These are phyloP conservation scores for Rheum nobile DNA, from an alignment of 148 eudicot genomes.

Conservation along the genomic window DNA sequence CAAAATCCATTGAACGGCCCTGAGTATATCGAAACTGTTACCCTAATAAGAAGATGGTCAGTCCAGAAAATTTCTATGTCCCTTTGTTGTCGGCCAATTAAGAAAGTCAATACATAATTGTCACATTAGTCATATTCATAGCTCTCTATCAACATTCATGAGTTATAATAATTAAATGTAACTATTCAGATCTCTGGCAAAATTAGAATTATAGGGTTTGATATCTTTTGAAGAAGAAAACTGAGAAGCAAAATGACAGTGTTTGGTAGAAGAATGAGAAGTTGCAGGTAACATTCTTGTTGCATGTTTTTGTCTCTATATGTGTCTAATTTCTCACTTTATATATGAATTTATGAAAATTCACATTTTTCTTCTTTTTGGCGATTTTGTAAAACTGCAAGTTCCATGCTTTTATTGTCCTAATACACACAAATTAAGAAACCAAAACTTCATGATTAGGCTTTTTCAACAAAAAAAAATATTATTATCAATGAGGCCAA, in stretches of 20 bases:
- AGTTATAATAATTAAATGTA: not conserved
- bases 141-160: not conserved
- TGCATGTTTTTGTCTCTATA: not conserved
- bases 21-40: too few species aligned
- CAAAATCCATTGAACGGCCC: too few species aligned
- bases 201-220: not conserved
- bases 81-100: not conserved
- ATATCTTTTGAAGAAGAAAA: not conserved
- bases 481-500: not conserved
- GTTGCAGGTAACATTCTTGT: conserved; percentile 5
- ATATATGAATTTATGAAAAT: not conserved
- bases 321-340: not conserved
- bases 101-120: not conserved
- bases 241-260: conserved; percentile 2
- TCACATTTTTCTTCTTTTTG: not conserved
- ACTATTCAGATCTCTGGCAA: not conserved
- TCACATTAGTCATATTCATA: conserved; percentile 1
- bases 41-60: too few species aligned
- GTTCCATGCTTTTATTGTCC: not conserved
- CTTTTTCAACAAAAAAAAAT: not conserved
- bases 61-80: not conserved
- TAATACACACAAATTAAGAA: not conserved
- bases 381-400: not conserved
- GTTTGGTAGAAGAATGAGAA: conserved; percentile 6
- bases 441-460: not conserved